These are phyloP conservation scores for Trichoderma pleuroti DNA, from an alignment of 2,329 filamentous ascomycete genomes.

Conservation along the genomic window DNA sequence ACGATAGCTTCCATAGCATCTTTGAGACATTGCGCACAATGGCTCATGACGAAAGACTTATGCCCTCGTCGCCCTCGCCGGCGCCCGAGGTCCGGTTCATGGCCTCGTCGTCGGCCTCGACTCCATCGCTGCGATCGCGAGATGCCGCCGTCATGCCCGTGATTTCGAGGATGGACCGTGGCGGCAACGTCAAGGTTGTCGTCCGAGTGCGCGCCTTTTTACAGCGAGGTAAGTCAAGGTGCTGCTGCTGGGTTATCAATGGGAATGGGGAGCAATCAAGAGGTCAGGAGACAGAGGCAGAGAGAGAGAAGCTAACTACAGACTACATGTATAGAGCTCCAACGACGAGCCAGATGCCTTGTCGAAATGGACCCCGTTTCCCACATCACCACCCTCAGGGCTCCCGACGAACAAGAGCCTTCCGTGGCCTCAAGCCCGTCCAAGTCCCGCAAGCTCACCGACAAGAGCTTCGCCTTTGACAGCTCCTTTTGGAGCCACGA, in stretches of 20 bases:
- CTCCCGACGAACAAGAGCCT: conserved; percentile 55
- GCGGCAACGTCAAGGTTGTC: conserved; percentile 78
- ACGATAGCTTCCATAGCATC: conserved; percentile 39
- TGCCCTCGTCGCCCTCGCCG: conserved; percentile 41
- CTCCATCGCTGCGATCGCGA: conserved; percentile 70
- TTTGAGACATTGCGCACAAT: conserved; percentile 40
- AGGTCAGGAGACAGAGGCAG: neutral
- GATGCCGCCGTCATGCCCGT: conserved; percentile 61
- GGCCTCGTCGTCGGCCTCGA: conserved; percentile 70
- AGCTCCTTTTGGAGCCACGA: conserved; percentile 98
- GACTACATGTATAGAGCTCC: conserved; percentile 58
- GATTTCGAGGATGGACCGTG: conserved; percentile 55
- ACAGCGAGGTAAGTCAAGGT: conserved; percentile 59
- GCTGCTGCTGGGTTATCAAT: neutral
- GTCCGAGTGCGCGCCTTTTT: conserved; percentile 78
- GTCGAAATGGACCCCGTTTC: conserved; percentile 87
- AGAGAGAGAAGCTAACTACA: neutral
- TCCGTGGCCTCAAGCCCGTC: conserved; percentile 41
- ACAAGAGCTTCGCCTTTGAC: conserved; percentile 93
- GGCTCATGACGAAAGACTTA: conserved; percentile 43
- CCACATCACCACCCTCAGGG: conserved; percentile 76
- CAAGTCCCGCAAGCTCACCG: conserved; percentile 71
- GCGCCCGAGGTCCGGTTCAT: conserved; percentile 35
- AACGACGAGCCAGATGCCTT: conserved; percentile 77
- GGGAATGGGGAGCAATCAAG: neutral